These are phyloP conservation scores for Cyberlindnera misumaiensis DNA, from an alignment of 805 yeast species.

Conservation along the genomic window DNA sequence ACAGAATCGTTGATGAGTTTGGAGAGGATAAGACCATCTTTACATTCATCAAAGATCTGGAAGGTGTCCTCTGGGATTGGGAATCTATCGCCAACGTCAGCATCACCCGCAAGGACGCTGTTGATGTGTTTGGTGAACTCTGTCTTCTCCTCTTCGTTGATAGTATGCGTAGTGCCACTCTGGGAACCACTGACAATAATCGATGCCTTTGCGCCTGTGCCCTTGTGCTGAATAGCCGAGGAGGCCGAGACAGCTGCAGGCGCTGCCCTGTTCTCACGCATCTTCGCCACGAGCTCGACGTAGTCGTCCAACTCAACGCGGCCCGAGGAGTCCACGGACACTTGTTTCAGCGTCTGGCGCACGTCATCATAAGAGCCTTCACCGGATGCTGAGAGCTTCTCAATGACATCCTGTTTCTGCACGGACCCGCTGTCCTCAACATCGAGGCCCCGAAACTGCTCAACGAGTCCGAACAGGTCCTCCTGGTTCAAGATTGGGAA, in stretches of 20 bases:
- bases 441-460: conserved; percentile 81
- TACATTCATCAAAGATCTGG: conserved; percentile 94
- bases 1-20: conserved; percentile 95
- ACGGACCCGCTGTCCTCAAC: conserved; percentile 90
- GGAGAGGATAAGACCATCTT: conserved; percentile 89
- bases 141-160: conserved; percentile 92
- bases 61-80: conserved; percentile 93
- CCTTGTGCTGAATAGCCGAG: conserved; percentile 37
- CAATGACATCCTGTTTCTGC: conserved; percentile 85
- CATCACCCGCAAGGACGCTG: conserved; percentile 82
- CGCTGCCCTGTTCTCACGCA: conserved; percentile 46
- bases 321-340: conserved; percentile 93
- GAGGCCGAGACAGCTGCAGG: conserved; percentile 17
- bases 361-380: conserved; percentile 84
- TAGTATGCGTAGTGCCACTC: conserved; percentile 93
- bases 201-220: conserved; percentile 56
- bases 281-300: conserved; percentile 76
- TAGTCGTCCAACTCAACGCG: conserved; percentile 94
- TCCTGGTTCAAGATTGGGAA: conserved; percentile 82
- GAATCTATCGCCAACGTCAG: conserved; percentile 72
- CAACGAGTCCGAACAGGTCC: conserved; percentile 79
- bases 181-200: conserved; percentile 80
- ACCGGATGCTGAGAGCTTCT: conserved; percentile 72
- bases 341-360: conserved; percentile 86
- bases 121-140: conserved; percentile 97